Evolutionary conservation across 805 yeast species (phyloP).

Genomic region (Metschnikowia aberdeeniae): DNA sequence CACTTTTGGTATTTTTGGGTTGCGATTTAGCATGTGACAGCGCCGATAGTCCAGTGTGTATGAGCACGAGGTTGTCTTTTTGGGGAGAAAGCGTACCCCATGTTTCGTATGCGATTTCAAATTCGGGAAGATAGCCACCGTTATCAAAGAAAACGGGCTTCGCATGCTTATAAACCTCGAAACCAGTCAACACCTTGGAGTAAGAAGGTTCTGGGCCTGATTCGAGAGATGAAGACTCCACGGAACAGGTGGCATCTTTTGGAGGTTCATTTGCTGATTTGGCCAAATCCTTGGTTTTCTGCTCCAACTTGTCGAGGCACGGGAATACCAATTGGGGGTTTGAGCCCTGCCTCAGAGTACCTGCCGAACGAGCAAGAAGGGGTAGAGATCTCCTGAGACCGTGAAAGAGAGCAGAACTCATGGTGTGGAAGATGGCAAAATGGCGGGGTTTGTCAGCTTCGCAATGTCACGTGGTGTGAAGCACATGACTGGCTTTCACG

Average conservation of each 20-base stretch:
- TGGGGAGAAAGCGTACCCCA: constrained; percentile 75
- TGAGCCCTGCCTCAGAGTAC: constrained; percentile 25
- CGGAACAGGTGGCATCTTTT: not conserved
- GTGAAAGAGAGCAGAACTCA: not conserved
- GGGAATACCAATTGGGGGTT: constrained; percentile 77
- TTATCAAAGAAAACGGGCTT: constrained; percentile 71
- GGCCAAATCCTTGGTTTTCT: constrained; percentile 39
- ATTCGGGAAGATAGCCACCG: constrained; percentile 74
- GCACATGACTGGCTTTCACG: not conserved
- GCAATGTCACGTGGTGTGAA: not conserved
- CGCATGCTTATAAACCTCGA: constrained; percentile 49
- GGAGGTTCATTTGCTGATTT: constrained; percentile 18
- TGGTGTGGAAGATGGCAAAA: not conserved
- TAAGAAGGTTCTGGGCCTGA: constrained; percentile 87
- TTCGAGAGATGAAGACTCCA: constrained; percentile 37
- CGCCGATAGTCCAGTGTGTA: constrained; percentile 91
- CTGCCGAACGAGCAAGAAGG: not conserved
- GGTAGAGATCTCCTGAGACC: not conserved
- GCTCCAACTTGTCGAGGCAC: constrained; percentile 75
- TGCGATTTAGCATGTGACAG: constrained; percentile 92
- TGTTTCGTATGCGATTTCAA: constrained; percentile 84
- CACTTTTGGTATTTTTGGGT: constrained; percentile 59
- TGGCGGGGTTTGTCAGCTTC: constrained; percentile 1
- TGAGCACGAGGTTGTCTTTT: constrained; percentile 66
- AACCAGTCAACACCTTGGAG: constrained; percentile 64